Evolutionary conservation across 306 rosid genomes (phyloP).

Genomic region (Malus orientalis): DNA sequence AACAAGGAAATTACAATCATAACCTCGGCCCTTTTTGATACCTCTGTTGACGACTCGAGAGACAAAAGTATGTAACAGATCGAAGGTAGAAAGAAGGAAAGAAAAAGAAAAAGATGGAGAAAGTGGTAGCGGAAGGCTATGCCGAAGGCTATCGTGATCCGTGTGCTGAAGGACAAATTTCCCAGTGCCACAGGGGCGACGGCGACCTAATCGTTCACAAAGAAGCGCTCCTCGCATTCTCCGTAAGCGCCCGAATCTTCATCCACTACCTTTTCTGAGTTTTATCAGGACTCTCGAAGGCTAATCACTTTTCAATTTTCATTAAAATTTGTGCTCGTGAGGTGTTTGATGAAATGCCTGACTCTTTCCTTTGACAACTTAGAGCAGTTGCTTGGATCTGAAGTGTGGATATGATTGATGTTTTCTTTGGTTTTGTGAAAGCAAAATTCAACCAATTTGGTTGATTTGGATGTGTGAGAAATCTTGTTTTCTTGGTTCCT

Average conservation of each 20-base stretch:
- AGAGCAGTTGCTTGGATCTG: not conserved
- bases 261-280: conserved; percentile 83
- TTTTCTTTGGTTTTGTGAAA: not conserved
- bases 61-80: not conserved
- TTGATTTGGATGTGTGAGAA: not conserved
- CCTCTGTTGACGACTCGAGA: not conserved
- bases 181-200: conserved; percentile 46
- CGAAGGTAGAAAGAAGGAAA: not conserved
- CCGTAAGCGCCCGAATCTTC: conserved; percentile 84
- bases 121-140: conserved; percentile 51
- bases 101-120: conserved; percentile 24
- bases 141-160: conserved; percentile 78
- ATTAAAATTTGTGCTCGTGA: not conserved
- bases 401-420: not conserved
- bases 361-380: not conserved
- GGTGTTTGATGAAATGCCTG: not conserved
- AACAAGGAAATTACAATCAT: not conserved
- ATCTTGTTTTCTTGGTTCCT: conserved; percentile 7
- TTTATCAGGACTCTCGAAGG: conserved; percentile 69
- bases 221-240: conserved; percentile 74
- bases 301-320: not conserved
- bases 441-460: not conserved
- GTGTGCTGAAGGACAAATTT: conserved; percentile 85
- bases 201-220: conserved; percentile 60
- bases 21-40: not conserved